phyloP scores from a whole-genome alignment of 345 rosid species.

The Acer yangbiense region DNA sequence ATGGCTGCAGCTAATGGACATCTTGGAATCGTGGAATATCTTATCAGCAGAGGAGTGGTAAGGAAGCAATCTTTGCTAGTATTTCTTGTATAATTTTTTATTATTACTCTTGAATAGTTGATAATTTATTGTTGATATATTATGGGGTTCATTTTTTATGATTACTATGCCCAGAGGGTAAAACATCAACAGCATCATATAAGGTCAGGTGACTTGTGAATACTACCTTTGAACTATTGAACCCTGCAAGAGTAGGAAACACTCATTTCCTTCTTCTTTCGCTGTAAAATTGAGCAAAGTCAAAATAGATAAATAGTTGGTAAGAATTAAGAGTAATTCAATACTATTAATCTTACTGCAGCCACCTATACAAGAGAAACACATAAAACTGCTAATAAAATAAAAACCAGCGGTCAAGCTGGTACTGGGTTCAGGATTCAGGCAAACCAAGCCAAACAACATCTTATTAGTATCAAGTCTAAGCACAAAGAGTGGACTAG shows the following conservation, averaged over 20 bases:
- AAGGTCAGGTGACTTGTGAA: conserved; percentile 12
- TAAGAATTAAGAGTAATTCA: neutral
- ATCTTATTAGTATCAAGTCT: neutral
- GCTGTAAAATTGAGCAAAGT: conserved; percentile 43
- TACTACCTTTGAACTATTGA: conserved; percentile 58
- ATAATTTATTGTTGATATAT: neutral
- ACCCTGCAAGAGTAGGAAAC: conserved; percentile 69
- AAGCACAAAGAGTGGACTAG: neutral
- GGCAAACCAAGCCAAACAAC: neutral
- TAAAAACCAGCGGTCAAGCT: neutral
- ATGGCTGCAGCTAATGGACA: conserved; percentile 98
- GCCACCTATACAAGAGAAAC: neutral
- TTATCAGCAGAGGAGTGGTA: conserved; percentile 70
- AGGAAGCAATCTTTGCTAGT: conserved; percentile 24
- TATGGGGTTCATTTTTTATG: neutral
- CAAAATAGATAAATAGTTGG: conserved; percentile 16
- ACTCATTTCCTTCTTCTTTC: conserved; percentile 96
- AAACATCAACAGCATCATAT: conserved; percentile 12
- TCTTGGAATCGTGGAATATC: conserved; percentile 65
- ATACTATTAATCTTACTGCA: neutral
- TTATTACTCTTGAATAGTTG: neutral
- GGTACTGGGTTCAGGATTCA: neutral
- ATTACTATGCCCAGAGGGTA: neutral
- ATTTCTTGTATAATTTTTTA: neutral
- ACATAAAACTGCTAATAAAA: neutral